These are phyloP conservation scores for Pinus albicaulis DNA, from an alignment of 75 land plant species.

Conservation along the genomic window DNA sequence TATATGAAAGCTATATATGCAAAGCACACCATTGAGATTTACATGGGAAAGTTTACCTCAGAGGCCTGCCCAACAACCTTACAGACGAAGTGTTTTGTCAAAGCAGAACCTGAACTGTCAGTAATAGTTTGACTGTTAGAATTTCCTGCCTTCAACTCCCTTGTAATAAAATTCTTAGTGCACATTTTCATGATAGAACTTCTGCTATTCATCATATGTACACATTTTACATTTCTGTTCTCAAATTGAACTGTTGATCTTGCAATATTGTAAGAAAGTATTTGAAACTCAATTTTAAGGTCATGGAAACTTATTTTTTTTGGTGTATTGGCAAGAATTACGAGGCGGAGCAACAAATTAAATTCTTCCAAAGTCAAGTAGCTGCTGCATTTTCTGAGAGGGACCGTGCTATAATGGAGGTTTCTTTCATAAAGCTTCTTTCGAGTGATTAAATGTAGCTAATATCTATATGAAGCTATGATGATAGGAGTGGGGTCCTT, in stretches of 20 bases:
- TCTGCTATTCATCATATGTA: background rate
- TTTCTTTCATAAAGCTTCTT: conserved; percentile 9
- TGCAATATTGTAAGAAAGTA: background rate
- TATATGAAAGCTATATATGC: background rate
- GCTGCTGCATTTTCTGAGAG: conserved; percentile 91
- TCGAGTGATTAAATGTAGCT: background rate
- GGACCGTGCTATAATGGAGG: conserved; percentile 82
- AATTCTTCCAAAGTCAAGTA: conserved; percentile 82
- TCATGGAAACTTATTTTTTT: conserved; percentile 7
- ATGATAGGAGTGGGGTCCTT: background rate
- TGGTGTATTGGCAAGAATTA: conserved; percentile 37
- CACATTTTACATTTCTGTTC: background rate
- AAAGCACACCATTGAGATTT: background rate
- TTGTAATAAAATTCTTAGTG: background rate
- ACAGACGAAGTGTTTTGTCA: background rate
- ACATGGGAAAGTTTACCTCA: background rate
- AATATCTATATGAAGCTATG: background rate
- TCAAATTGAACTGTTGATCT: background rate
- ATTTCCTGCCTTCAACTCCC: background rate
- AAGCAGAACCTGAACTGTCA: background rate
- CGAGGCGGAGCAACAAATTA: conserved; percentile 80
- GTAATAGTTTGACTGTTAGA: background rate
- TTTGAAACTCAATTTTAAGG: background rate
- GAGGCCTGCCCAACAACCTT: background rate
- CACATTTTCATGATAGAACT: background rate